These are phyloP conservation scores for Cladosporium sp. DNA, from an alignment of 2,329 filamentous ascomycete genomes.

Conservation along the genomic window DNA sequence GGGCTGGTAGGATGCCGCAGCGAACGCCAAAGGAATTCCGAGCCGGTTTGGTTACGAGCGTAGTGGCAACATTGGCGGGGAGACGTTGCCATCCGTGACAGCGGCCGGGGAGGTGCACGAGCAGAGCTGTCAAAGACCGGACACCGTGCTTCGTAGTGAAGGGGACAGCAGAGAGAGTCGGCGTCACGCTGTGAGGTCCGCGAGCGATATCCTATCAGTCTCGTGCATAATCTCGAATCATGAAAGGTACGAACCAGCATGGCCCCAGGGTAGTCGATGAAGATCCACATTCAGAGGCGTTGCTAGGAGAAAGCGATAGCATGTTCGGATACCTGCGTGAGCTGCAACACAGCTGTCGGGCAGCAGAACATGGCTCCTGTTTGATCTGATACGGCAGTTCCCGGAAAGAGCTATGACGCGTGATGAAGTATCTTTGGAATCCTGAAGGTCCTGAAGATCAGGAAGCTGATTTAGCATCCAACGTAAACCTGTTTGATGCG, in stretches of 20 bases:
- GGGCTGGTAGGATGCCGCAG: not conserved
- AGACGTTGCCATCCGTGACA: conserved; percentile 4
- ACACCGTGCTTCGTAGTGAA: not conserved
- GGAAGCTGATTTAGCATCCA: too few species aligned
- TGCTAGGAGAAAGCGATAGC: not conserved
- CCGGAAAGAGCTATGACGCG: too few species aligned
- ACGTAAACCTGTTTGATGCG: too few species aligned
- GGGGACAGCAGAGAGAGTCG: too few species aligned
- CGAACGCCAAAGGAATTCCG: not conserved
- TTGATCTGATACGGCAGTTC: not conserved
- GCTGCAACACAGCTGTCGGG: conserved; percentile 1
- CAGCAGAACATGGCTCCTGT: not conserved
- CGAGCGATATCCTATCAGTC: too few species aligned
- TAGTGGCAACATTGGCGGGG: conserved; percentile 1
- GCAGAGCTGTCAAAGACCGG: conserved; percentile 6
- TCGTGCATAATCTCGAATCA: too few species aligned
- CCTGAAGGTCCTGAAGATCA: too few species aligned
- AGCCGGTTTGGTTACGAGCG: not conserved
- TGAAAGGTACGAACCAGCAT: too few species aligned
- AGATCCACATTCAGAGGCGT: not conserved
- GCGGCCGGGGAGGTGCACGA: conserved; percentile 1
- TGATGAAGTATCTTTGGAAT: too few species aligned
- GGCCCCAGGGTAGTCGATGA: too few species aligned
- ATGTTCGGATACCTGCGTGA: conserved; percentile 5
- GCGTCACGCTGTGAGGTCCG: too few species aligned